phyloP scores from a whole-genome alignment of 441 rosid genomes.

The Bruguiera hainesii region DNA sequence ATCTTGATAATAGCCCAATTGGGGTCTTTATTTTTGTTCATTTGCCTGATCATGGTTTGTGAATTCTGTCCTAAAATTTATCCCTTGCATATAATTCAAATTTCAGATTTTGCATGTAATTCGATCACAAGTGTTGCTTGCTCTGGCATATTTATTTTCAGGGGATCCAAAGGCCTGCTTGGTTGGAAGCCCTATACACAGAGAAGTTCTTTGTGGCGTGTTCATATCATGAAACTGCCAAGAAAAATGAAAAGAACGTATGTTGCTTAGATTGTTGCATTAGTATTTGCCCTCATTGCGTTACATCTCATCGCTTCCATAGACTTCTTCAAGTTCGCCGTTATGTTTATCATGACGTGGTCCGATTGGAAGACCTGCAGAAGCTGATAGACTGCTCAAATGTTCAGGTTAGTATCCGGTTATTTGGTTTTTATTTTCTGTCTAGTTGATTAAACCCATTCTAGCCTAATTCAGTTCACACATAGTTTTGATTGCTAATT shows the following conservation, averaged over 20 bases:
- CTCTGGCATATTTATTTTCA: neutral
- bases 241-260: slow-evolving; percentile 91
- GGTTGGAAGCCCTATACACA: slow-evolving; percentile 82
- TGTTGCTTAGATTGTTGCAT: slow-evolving; percentile 87
- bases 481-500: neutral
- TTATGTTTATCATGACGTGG: slow-evolving; percentile 94
- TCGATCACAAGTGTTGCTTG: neutral
- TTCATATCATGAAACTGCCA: slow-evolving; percentile 62
- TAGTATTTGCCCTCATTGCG: slow-evolving; percentile 93
- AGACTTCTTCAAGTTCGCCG: slow-evolving; percentile 94
- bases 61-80: neutral
- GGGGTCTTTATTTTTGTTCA: slow-evolving; percentile 17
- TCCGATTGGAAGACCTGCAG: slow-evolving; percentile 83
- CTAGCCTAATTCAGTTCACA: slow-evolving; percentile 11
- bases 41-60: slow-evolving; percentile 55
- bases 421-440: neutral
- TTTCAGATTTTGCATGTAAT: neutral
- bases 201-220: slow-evolving; percentile 83
- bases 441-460: neutral
- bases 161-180: slow-evolving; percentile 88
- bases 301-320: slow-evolving; percentile 76
- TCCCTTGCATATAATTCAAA: neutral
- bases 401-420: slow-evolving; percentile 59
- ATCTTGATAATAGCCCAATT: slow-evolving; percentile 15
- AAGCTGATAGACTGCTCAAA: slow-evolving; percentile 90